A percentile compares a stretch with the other conserved stretches of the same genome.
Conservation (phyloP, 352 stramenopile genomes). For the Globisporangium perplexum region DNA sequence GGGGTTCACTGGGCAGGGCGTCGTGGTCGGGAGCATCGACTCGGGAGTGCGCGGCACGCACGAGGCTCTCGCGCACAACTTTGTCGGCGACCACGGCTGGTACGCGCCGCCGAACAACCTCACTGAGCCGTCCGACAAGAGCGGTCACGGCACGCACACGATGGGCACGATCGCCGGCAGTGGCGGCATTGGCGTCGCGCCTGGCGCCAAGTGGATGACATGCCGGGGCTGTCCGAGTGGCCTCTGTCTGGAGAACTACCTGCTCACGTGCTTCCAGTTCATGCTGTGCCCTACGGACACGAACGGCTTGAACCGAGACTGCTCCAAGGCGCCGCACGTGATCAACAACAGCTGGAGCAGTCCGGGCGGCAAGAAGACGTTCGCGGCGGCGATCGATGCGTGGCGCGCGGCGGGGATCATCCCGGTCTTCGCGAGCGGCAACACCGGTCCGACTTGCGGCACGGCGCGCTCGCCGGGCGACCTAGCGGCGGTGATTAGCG, state of each 20-base stretch:
- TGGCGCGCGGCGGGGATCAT: conserved; percentile 45
- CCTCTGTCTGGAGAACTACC: conserved; percentile 14
- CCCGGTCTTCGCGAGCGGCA: conserved; percentile 45
- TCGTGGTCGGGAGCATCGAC: conserved; percentile 16
- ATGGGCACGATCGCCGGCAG: conserved; percentile 13
- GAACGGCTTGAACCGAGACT: conserved; percentile 39
- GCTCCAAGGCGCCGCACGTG: conserved; percentile 39
- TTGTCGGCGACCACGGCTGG: conserved; percentile 13
- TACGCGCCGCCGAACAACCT: conserved; percentile 8
- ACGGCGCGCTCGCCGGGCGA: conserved; percentile 31
- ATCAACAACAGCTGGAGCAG: conserved; percentile 57
- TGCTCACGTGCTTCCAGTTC: conserved; percentile 42
- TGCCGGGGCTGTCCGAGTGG: conserved; percentile 9
- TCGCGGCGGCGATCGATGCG: conserved; percentile 28
- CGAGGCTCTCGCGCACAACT: conserved; percentile 7
- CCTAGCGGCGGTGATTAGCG: conserved; percentile 23
- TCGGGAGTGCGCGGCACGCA: conserved; percentile 13
- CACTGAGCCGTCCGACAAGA: conserved; percentile 9
- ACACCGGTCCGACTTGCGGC: conserved; percentile 28
- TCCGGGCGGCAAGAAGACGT: conserved; percentile 26
- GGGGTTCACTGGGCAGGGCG: conserved; percentile 7
- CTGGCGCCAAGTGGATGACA: conserved; percentile 10
- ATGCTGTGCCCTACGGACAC: conserved; percentile 54
- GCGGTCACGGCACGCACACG: conserved; percentile 14
- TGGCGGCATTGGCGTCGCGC: conserved; percentile 12